Conservation (phyloP, 345 rosid genomes). For the Punica granatum region DNA sequence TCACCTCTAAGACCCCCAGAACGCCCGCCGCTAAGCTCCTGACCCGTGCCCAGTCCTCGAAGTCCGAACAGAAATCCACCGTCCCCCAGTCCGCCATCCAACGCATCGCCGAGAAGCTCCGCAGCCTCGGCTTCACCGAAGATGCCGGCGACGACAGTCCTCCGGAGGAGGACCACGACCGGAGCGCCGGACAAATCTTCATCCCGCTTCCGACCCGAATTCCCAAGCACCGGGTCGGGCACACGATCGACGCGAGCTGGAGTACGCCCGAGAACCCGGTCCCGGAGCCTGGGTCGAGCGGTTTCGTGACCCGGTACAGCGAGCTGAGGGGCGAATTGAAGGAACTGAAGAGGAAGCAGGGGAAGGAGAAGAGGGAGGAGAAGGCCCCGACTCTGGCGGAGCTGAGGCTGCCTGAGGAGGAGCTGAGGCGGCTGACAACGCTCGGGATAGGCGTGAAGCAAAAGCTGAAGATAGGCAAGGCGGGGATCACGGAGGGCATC, state of each 20-base stretch:
- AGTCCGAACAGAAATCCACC: constrained; percentile 14
- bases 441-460: constrained; percentile 53
- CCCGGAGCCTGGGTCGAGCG: constrained; percentile 68
- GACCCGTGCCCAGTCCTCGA: constrained; percentile 26
- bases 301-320: constrained; percentile 48
- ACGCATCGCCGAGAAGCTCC: constrained; percentile 93
- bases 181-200: constrained; percentile 65
- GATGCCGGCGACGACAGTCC: constrained; percentile 12
- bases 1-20: constrained; percentile 17
- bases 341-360: constrained; percentile 30
- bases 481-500: constrained; percentile 90
- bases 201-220: constrained; percentile 57
- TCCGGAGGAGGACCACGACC: not conserved
- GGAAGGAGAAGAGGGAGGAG: constrained; percentile 25
- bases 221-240: constrained; percentile 73
- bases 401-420: constrained; percentile 43
- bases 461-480: constrained; percentile 80
- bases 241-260: constrained; percentile 94
- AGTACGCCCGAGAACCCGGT: constrained; percentile 83
- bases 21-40: constrained; percentile 10
- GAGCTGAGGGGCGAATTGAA: constrained; percentile 43
- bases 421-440: constrained; percentile 55
- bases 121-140: constrained; percentile 69
- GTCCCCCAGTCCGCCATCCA: constrained; percentile 68
- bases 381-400: constrained; percentile 74